Base-by-base conservation (phyloP, 306 rosid species). In the Quercus engelmannii region DNA sequence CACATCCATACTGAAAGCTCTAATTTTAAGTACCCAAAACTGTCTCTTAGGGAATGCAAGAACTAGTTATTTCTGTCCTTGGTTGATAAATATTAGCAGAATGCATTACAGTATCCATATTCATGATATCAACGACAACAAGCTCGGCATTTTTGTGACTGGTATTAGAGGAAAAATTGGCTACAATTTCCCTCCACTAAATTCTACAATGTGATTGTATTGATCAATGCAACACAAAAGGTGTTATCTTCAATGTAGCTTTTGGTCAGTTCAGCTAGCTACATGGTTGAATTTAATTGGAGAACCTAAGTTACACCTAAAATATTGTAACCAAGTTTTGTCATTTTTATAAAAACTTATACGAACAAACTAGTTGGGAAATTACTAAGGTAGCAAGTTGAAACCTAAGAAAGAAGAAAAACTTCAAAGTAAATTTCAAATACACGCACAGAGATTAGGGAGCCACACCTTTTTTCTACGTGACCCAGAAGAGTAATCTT, bases 401-500 rank as follows among this genome's bases (percentile, higher is more conserved):
- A 35, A 30, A 30, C 28, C 20, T 0, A 56, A 4, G 23, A 55
- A 20, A 2, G 21, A 6, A 18, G 13, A 19, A 23, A 23, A 2
- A 20, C 59, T 63, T 69, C 5, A 20, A 1, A 7, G 67, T 14
- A 69, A 26, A 52, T 18, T 3, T 3, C 69, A 75, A 38, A 73
- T 6, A 10, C 5, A 43, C 30, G 3, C 49, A 25, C 12, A 10
- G 11, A 28, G 63, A 58, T 2, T 4, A 43, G 63, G 28, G 61
- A 67, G 67, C 71, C 73, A 41, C 20, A 94, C 98, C 94, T 91
- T 89, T 77, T 73, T 74, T 82, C 84, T 83, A 41, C 83, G 70
- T 11, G 87, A 76, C 56, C 78, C 73, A 83, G 87, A 81, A 76
- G 83, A 77, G 75, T 70, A 82, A 75, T 26, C 64, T 85, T 79